Evolutionary conservation across 495 filamentous ascomycete genomes (phyloP).

Genomic region (Evernia prunastri): DNA sequence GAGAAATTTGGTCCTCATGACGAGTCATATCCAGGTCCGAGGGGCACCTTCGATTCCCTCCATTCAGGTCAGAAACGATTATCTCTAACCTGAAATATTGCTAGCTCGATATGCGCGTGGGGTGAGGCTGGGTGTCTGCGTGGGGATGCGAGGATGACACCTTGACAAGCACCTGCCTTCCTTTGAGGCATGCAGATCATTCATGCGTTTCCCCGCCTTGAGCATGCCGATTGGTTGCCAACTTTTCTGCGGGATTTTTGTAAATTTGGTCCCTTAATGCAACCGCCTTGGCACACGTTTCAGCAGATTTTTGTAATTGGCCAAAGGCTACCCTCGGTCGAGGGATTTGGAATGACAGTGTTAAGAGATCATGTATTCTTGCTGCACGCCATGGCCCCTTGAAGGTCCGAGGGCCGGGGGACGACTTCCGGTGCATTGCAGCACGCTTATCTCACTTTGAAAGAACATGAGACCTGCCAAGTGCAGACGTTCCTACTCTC

Average conservation of each 20-base stretch:
- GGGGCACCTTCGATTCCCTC: neutral
- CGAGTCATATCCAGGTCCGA: constrained; percentile 5
- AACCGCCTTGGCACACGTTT: neutral
- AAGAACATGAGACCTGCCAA: neutral
- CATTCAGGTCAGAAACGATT: neutral
- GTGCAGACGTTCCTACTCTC: neutral
- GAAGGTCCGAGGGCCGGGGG: neutral
- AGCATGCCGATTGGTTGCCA: constrained; percentile 4
- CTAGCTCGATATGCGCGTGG: constrained; percentile 3
- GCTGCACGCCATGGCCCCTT: neutral
- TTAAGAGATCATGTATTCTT: neutral
- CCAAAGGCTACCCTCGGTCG: neutral
- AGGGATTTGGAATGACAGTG: neutral
- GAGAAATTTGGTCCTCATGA: neutral
- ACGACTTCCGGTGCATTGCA: neutral
- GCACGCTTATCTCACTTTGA: neutral
- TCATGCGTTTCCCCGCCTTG: neutral
- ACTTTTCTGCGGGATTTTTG: neutral
- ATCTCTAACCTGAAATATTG: neutral
- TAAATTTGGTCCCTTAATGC: neutral
- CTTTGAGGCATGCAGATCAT: neutral
- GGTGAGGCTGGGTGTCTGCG: constrained; percentile 2
- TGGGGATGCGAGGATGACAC: neutral
- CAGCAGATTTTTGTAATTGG: neutral
- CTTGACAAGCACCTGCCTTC: neutral